phyloP scores from a whole-genome alignment of 352 stramenopile species.

The Pythium aquatile region DNA sequence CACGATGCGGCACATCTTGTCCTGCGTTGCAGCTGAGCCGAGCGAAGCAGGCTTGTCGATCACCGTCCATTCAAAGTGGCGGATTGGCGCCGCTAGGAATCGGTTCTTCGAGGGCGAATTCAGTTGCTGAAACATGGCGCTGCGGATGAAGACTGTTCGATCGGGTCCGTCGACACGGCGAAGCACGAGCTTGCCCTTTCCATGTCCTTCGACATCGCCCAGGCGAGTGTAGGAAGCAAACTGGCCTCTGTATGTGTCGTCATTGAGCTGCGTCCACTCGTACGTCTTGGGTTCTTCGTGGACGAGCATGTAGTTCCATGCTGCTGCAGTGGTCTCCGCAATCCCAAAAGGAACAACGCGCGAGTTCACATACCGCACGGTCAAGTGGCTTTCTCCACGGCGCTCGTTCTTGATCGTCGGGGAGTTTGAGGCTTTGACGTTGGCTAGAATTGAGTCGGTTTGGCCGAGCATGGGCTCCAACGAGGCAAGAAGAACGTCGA shows the following conservation, averaged over 20 bases:
- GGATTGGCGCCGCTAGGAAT: neutral
- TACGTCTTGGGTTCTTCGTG: neutral
- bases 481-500: neutral
- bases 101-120: neutral
- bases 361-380: neutral
- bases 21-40: neutral
- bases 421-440: neutral
- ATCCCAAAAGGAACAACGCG: constrained; percentile 14
- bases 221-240: constrained; percentile 4
- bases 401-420: neutral
- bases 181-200: constrained; percentile 4
- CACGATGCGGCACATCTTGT: constrained; percentile 11
- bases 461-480: constrained; percentile 5
- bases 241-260: neutral
- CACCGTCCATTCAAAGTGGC: constrained; percentile 9
- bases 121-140: neutral
- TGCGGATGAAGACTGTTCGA: constrained; percentile 5
- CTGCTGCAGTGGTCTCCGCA: neutral
- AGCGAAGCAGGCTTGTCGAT: constrained; percentile 3
- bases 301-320: constrained; percentile 7
- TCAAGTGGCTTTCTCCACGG: neutral
- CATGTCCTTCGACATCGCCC: constrained; percentile 1
- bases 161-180: constrained; percentile 3
- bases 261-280: neutral
- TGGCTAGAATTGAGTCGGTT: constrained; percentile 4